These are phyloP conservation scores for Phyllosticta capitalensis DNA, from an alignment of 2,329 filamentous ascomycete genomes.

Conservation along the genomic window DNA sequence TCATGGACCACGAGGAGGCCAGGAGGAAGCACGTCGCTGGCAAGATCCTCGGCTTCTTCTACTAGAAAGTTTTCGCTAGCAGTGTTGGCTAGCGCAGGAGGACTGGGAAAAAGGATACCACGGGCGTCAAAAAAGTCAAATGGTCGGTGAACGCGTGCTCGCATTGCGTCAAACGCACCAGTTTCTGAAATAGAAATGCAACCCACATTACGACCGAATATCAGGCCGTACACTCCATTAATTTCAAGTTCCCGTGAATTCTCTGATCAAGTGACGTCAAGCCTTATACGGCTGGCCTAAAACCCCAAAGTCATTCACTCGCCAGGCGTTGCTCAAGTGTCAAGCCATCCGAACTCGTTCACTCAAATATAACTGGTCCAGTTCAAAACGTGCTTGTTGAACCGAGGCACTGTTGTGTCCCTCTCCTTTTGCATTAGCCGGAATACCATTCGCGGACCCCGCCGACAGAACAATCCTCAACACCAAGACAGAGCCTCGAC, in stretches of 20 bases:
- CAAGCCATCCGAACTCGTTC: neutral
- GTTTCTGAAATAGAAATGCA: neutral
- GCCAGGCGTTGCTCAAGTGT: neutral
- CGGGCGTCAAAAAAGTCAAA: neutral
- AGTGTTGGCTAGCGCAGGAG: neutral
- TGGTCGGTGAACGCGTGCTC: neutral
- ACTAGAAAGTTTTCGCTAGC: constrained; percentile 50
- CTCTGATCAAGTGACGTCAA: constrained; percentile 5
- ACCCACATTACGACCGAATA: constrained; percentile 1
- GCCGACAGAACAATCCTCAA: neutral
- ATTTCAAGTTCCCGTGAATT: constrained; percentile 1
- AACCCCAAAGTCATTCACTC: neutral
- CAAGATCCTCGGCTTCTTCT: constrained; percentile 99
- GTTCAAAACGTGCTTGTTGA: neutral
- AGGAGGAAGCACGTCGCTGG: constrained; percentile 97
- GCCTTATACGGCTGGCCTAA: neutral
- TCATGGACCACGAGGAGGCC: constrained; percentile 99
- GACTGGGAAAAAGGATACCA: neutral
- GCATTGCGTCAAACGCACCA: neutral
- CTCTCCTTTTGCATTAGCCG: neutral
- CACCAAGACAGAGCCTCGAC: neutral
- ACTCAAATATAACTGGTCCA: neutral
- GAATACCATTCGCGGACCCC: neutral
- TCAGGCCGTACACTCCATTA: constrained; percentile 2
- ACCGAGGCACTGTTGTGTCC: neutral